Base-by-base conservation (phyloP, 331 rosid species). In the Malus hybrid region DNA sequence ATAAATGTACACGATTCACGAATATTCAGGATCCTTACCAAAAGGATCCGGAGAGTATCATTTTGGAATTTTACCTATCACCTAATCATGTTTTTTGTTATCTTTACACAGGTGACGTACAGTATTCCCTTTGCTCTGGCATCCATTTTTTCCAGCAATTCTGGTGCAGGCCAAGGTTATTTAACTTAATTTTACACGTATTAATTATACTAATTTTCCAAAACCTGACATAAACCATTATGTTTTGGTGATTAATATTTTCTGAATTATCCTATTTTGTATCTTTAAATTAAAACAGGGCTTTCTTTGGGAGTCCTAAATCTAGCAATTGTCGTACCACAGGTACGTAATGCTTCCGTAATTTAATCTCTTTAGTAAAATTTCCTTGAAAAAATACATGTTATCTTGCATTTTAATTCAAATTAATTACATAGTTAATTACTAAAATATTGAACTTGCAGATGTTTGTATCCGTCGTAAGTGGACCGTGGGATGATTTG, bases 141-240 rank as follows among this genome's bases (percentile, higher is more conserved):
- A 6, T 94, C 99, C 3, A 94, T 92, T 71, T 92, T 86, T 82
- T 92, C 89, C 64, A 80, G 42, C 68, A 56, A 74, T 8, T 82
- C 95, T 13, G 92, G 93, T 46, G 99, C 97, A 33, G 99, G 97
- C 53, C 97, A 92, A 84, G 99, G 98, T 89, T 79, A 39, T 5
- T 29, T 7, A 66, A 13, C 20, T 67, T 73, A 58, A 22, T 58
- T 24, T 12, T 10, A 5, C n/a, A 16, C 46, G 19, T 30, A 15
- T 63, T 42, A 42, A 42, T 42, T 61, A 5, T 26, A 13, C 8
- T 61, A 24, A 26, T 28, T 63, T 53, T 53, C 20, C 4, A 53
- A 53, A 53, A 53, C 22, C 58, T 18, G 5, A 53, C 8, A 19
- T 6, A 18, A 53, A 53, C 5, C 58, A 52, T 52, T 52, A 18